Evolutionary conservation across 2,329 filamentous ascomycete genomes (phyloP), one percentile per base, ranked within the genome.

Genomic region (Sphaerulina populicola): DNA sequence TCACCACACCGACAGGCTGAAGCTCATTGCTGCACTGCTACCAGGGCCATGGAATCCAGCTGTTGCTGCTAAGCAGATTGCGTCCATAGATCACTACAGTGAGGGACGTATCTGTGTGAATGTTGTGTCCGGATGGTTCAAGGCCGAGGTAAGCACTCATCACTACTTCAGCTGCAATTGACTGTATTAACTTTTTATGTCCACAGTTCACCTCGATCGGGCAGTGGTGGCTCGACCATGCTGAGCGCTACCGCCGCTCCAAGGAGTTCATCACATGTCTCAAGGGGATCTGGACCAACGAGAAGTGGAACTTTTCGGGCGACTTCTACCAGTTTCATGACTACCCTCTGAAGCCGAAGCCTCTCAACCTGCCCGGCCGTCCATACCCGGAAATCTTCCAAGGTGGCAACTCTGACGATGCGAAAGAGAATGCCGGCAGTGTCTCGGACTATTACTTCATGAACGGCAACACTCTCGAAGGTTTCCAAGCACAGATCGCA

Each of bases 401-500:
- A 58, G 74, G 75, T 9, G 75, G 75, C 2, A 78, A 77, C 59
- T 72, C 69, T 27, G 69, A 74, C 44, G 74, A 77, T 53, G 74
- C 75, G 0, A 66, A 74, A 6, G 69, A 72, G 27, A 77, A 77
- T 47, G 74, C 72, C 0, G 74, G 72, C 0, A 61, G 68, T 18
- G 74, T 72, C 2, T 71, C 67, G 2, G 74, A 77, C 52, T 77
- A 73, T 64, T 78, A 77, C 57, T 78, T 77, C 58, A 77, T 77
- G 74, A 78, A 77, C 57, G 74, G 75, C n/a, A 77, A 77, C 57
- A 74, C 75, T 2, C 69, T 77, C 8, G 74, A 77, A 46, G 74
- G 74, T 2, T 77, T 78, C 61, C 69, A 73, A 39, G 63, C 64
- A 8, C 75, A 78, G 59, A 77, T 78, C 39, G 63, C 63, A 1